Conservation (phyloP, 495 filamentous ascomycete genomes). For the Hypoxylon crocopeplum region DNA sequence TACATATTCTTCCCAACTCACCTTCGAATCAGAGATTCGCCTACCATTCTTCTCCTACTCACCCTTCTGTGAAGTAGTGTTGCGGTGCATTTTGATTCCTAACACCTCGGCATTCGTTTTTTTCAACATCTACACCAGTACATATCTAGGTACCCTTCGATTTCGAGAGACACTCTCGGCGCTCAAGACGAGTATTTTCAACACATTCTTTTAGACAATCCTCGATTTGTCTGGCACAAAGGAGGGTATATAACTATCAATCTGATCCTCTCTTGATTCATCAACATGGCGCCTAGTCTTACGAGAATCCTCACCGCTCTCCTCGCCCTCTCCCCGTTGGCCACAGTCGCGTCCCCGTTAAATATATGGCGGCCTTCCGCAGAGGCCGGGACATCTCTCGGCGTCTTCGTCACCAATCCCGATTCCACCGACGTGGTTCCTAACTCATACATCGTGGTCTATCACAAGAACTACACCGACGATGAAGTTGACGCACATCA, state of each 20-base stretch:
- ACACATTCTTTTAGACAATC: background rate
- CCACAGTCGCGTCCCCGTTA: slow-evolving; percentile 25
- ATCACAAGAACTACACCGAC: slow-evolving; percentile 52
- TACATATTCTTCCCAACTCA: slow-evolving; percentile 2
- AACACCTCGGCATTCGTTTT: too few relatives aligned
- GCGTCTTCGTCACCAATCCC: slow-evolving; percentile 54
- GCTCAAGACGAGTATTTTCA: background rate
- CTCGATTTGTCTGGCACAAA: slow-evolving; percentile 36
- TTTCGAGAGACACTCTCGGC: slow-evolving; percentile 12
- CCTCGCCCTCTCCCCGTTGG: slow-evolving; percentile 41
- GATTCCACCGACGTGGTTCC: slow-evolving; percentile 47
- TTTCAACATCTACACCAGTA: too few relatives aligned
- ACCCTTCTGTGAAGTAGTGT: too few relatives aligned
- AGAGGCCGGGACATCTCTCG: slow-evolving; percentile 42
- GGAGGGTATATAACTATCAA: slow-evolving; percentile 2
- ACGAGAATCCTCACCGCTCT: slow-evolving; percentile 42
- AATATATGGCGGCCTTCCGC: slow-evolving; percentile 31
- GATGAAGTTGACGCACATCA: slow-evolving; percentile 50
- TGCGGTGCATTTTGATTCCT: too few relatives aligned
- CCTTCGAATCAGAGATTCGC: slow-evolving; percentile 32
- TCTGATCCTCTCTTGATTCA: background rate
- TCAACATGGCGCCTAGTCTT: slow-evolving; percentile 41
- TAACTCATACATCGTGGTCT: slow-evolving; percentile 58
- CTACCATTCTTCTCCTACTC: background rate
- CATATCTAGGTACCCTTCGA: slow-evolving; percentile 1